Evolutionary conservation across 2,329 filamentous ascomycete genomes (phyloP).

Genomic region (Davidsoniella neocaledoniae): DNA sequence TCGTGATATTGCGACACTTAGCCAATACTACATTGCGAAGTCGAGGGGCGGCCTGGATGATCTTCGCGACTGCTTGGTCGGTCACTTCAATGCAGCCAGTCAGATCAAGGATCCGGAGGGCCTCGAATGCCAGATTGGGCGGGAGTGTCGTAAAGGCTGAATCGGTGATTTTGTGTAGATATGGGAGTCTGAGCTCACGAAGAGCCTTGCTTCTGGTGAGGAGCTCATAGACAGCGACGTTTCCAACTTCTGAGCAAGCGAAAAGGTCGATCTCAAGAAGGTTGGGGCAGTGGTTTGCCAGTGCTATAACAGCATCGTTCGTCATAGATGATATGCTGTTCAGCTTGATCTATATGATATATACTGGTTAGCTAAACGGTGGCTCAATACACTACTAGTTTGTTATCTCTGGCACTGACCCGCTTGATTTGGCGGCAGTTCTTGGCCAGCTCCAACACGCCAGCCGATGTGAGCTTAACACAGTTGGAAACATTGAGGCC

Average conservation of each 20-base stretch:
- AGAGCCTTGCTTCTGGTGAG: slow-evolving; percentile 63
- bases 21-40: slow-evolving; percentile 85
- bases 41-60: slow-evolving; percentile 71
- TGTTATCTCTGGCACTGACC: slow-evolving; percentile 30
- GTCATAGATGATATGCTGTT: slow-evolving; percentile 81
- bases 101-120: slow-evolving; percentile 80
- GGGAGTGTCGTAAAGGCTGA: slow-evolving; percentile 72
- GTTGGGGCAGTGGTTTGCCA: slow-evolving; percentile 76
- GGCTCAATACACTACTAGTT: not conserved
- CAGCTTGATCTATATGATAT: slow-evolving; percentile 59
- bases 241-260: slow-evolving; percentile 65
- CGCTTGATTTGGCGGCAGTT: slow-evolving; percentile 77
- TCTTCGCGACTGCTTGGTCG: slow-evolving; percentile 74
- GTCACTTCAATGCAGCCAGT: slow-evolving; percentile 75
- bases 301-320: slow-evolving; percentile 65
- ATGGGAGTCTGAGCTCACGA: slow-evolving; percentile 76
- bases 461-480: slow-evolving; percentile 68
- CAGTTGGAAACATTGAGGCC: slow-evolving; percentile 87
- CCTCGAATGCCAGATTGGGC: slow-evolving; percentile 54
- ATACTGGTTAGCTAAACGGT: slow-evolving; percentile 47
- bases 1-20: slow-evolving; percentile 87
- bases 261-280: slow-evolving; percentile 94
- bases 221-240: slow-evolving; percentile 66
- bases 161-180: slow-evolving; percentile 73
- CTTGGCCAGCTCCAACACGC: slow-evolving; percentile 62